These are phyloP conservation scores for Cadophora malorum DNA, from an alignment of 2,329 filamentous ascomycete species.

Conservation along the genomic window DNA sequence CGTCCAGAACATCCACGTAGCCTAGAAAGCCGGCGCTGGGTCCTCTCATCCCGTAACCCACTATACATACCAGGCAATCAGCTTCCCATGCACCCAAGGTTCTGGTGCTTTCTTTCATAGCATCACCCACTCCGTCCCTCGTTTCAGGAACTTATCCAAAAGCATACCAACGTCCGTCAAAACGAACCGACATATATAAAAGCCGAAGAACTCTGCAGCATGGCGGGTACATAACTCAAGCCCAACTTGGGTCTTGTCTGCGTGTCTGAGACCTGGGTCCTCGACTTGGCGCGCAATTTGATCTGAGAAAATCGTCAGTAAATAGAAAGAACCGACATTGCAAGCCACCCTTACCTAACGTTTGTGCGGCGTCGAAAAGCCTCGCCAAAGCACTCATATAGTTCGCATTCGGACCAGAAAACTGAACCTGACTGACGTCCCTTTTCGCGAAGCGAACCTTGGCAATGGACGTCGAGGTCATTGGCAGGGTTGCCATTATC, in stretches of 20 bases:
- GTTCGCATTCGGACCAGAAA: constrained; percentile 81
- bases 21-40: neutral
- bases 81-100: neutral
- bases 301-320: constrained; percentile 60
- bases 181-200: constrained; percentile 96
- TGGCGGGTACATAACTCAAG: constrained; percentile 92
- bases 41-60: neutral
- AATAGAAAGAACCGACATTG: neutral
- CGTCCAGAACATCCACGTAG: neutral
- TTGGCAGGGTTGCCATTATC: constrained; percentile 78
- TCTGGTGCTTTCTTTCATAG: constrained; percentile 33
- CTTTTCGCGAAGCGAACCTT: constrained; percentile 74
- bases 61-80: neutral
- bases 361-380: constrained; percentile 91
- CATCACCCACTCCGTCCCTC: constrained; percentile 92
- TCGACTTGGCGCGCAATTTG: constrained; percentile 96
- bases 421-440: constrained; percentile 71
- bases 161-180: constrained; percentile 82
- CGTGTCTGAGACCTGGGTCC: constrained; percentile 89
- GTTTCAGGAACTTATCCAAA: constrained; percentile 96
- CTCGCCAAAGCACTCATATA: constrained; percentile 93
- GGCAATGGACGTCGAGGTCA: constrained; percentile 65
- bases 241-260: constrained; percentile 92
- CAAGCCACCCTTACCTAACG: constrained; percentile 73
- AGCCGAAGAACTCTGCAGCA: constrained; percentile 96